Evolutionary conservation across 1,284 basidiomycete genomes (phyloP), one percentile per base, ranked within the genome.

Genomic region (Puccinia triticina): DNA sequence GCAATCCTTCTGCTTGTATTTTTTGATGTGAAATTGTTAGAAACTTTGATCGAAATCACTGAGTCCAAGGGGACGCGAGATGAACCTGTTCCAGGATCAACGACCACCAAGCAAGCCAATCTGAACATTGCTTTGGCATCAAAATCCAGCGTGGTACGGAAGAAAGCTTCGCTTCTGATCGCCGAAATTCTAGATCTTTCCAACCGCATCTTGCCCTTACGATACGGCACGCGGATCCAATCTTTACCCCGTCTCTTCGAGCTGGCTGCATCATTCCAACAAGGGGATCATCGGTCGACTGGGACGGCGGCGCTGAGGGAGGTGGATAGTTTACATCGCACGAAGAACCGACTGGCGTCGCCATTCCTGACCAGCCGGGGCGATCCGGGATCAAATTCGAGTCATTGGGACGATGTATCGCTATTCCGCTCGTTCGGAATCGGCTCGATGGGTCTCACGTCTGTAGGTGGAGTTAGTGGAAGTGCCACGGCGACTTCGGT

Each of bases 131-230:
- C 43, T 48, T 37, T 46, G 40, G 59, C 76, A 32, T 69, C 77
- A 4, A 81, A 86, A 55, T 85, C 94, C 0, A 90, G 90, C 21
- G 91, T 90, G 83, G 88, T 96, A 26, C 91, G 92, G 16, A 90
- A 93, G 50, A 97, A 96, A 86, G 95, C 95, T 0, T 96, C 94
- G 0, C 87, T 97, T 10, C 89, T 99, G n/a, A 91, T 99, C 87
- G 95, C 93, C 10, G 95, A 98, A 87, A 88, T 98, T 12, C 89
- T 98, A 72, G 92, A 94, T 75, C 91, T 96, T 85, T 92, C 94
- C 0, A 98, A 95, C 85, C 90, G 92, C 77, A 92, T 97, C 0
- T 87, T 99, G n/a, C 96, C 97, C 0, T 88, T 95, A 29, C 89
- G 91, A 1, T 89, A 93, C 77, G 94, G 95, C 0, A 93, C 94